A percentile compares a stretch with the other conserved stretches of the same genome.
Evolutionary conservation across 805 yeast species (phyloP).

Genomic region (Yarrowia sp.): DNA sequence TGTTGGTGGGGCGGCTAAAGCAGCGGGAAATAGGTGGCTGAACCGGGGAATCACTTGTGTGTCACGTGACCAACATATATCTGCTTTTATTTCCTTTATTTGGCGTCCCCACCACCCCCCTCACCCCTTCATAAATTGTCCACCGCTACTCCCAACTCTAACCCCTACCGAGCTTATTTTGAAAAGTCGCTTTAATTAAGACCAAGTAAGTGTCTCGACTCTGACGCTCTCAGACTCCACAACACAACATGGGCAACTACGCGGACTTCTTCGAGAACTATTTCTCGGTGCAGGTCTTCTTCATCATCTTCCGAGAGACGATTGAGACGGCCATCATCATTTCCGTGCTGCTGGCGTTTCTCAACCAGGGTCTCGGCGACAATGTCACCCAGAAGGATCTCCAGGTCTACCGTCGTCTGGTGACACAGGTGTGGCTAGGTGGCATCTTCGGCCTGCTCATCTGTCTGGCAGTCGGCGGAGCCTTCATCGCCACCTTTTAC

Average conservation of each 20-base stretch:
- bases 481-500: conserved; percentile 74
- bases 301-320: conserved; percentile 90
- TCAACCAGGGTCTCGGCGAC: conserved; percentile 74
- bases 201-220: not conserved
- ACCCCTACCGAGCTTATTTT: conserved; percentile 22
- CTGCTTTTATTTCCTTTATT: too few relatives aligned
- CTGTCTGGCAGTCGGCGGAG: conserved; percentile 75
- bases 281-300: conserved; percentile 70
- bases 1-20: not conserved
- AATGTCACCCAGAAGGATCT: conserved; percentile 43
- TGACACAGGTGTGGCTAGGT: conserved; percentile 82
- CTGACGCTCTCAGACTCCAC: not conserved
- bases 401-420: conserved; percentile 58
- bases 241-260: conserved; percentile 26
- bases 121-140: not conserved
- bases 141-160: not conserved
- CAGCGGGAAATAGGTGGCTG: not conserved
- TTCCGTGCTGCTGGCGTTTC: conserved; percentile 86
- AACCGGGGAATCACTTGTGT: not conserved
- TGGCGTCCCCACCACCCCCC: not conserved
- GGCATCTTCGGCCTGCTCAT: conserved; percentile 72
- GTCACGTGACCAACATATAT: too few relatives aligned
- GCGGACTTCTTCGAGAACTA: conserved; percentile 38
- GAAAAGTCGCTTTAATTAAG: conserved; percentile 17
- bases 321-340: conserved; percentile 89